Percentiles rank a stretch among this genome's conserved stretches.
These are phyloP conservation scores for Chrysosporium keratinophilum DNA, from an alignment of 2,329 filamentous ascomycete genomes.

Conservation along the genomic window DNA sequence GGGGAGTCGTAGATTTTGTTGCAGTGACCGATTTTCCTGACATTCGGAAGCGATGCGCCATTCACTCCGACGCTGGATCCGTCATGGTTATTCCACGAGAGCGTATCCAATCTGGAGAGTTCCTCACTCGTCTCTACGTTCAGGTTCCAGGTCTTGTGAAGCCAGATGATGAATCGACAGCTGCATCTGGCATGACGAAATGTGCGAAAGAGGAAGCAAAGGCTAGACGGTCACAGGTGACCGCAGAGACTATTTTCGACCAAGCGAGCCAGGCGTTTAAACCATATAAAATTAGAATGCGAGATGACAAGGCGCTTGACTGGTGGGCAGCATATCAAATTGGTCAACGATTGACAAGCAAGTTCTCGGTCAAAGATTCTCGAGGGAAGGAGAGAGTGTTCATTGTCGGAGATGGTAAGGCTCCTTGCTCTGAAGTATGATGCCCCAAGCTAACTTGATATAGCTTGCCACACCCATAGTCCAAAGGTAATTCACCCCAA, in stretches of 20 bases:
- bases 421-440: neutral
- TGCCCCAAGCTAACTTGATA: neutral
- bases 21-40: constrained; percentile 66
- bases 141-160: constrained; percentile 27
- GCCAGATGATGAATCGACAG: constrained; percentile 19
- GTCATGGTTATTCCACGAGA: constrained; percentile 73
- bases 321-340: constrained; percentile 63
- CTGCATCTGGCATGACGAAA: constrained; percentile 8
- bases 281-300: constrained; percentile 42
- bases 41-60: constrained; percentile 68
- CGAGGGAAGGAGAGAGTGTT: constrained; percentile 63
- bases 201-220: constrained; percentile 38
- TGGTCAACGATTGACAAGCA: constrained; percentile 52
- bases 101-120: constrained; percentile 49
- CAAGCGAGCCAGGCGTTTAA: constrained; percentile 54
- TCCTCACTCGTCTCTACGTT: constrained; percentile 58
- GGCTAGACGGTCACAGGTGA: constrained; percentile 51
- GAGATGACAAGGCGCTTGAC: constrained; percentile 26
- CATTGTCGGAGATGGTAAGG: constrained; percentile 54
- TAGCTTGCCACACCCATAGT: constrained; percentile 66
- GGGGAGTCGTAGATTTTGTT: constrained; percentile 67
- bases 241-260: constrained; percentile 51
- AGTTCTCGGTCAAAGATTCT: constrained; percentile 52
- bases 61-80: constrained; percentile 62
- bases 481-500: constrained; percentile 42